phyloP scores from a whole-genome alignment of 2,329 filamentous ascomycete species.

The Paecilomyces variotii region DNA sequence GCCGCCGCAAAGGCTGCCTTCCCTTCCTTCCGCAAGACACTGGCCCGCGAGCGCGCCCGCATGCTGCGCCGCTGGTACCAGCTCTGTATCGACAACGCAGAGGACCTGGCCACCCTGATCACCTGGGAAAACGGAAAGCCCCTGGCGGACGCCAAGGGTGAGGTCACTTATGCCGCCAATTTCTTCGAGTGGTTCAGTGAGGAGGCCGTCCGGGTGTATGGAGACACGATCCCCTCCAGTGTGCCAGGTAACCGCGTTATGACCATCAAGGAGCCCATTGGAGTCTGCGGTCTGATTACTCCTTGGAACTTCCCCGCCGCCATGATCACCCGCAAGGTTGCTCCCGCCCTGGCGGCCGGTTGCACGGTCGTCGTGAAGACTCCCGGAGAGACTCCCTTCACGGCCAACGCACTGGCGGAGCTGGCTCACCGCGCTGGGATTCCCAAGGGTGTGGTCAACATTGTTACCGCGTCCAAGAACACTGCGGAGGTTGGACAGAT shows the following conservation, averaged over 20 bases:
- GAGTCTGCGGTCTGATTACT: slow-evolving; percentile 59
- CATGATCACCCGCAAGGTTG: slow-evolving; percentile 46
- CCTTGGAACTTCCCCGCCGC: slow-evolving; percentile 58
- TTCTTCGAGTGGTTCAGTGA: slow-evolving; percentile 60
- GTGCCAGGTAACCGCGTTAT: slow-evolving; percentile 54
- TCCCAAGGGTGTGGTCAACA: slow-evolving; percentile 82
- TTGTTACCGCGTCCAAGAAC: slow-evolving; percentile 72
- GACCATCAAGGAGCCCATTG: slow-evolving; percentile 58
- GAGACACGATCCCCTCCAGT: slow-evolving; percentile 54
- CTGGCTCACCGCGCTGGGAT: slow-evolving; percentile 80
- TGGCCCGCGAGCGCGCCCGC: slow-evolving; percentile 52
- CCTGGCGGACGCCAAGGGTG: slow-evolving; percentile 51
- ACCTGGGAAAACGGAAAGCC: slow-evolving; percentile 66
- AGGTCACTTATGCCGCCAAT: slow-evolving; percentile 50
- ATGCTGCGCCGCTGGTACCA: slow-evolving; percentile 62
- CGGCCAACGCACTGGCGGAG: slow-evolving; percentile 78
- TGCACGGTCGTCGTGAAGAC: slow-evolving; percentile 92
- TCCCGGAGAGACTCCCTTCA: slow-evolving; percentile 86
- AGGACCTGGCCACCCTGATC: slow-evolving; percentile 58
- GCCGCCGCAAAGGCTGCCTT: slow-evolving; percentile 69
- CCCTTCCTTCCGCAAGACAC: slow-evolving; percentile 52
- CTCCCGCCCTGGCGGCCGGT: slow-evolving; percentile 70
- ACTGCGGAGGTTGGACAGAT: slow-evolving; percentile 69
- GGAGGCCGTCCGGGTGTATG: slow-evolving; percentile 51
- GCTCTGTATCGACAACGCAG: slow-evolving; percentile 56